Base-by-base conservation (phyloP, 1,139 yeast species). In the Magnusiomyces tetraspermus region DNA sequence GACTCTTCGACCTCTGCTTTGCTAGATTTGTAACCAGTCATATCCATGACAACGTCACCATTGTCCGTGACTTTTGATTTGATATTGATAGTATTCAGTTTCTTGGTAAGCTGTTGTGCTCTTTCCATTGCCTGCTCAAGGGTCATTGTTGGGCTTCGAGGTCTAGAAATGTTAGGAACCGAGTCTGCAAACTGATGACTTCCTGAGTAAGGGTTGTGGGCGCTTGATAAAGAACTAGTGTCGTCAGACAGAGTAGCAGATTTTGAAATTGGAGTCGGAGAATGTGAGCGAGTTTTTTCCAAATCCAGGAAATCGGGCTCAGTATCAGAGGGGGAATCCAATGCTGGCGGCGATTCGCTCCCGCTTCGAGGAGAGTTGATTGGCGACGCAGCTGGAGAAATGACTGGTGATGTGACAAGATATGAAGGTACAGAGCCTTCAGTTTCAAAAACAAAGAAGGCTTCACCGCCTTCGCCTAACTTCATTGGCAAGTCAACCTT, bases 391-490 rank as follows among this genome's bases (percentile, higher is more conserved):
- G 79, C 76, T 0, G 97, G 95, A 41, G 96, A 85, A 28, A 88
- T 72, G 42, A 92, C 95, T 0, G 99, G 99, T 0, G 97, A 88
- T 0, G 98, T 89, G 59, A 88, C 78, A 57, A 88, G 76, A 58
- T 87, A 85, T 54, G 76, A 75, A 1, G 96, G 95, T 19, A 90
- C 84, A 50, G 78, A 77, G 17, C 74, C 76, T 42, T 77, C 78
- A 1, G 97, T 86, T 63, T 90, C 96, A 71, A 92, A 90, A 49
- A 92, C 98, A 65, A 92, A 92, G 67, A 89, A 90, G 0, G 97
- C 98, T 68, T 92, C 99, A 26, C 99, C 99, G 2, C 95, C 96
- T 57, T 92, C 98, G 13, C 97, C 96, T 50, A 92, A 71, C 68
- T 92, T 92, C 98, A 92, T 92, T 13, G 96, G 96, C 53, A 90